Evolutionary conservation across 371 early-diverging fungal genomes (phyloP), one percentile per base, ranked within the genome.

Genomic region (Chytridium lagenaria): DNA sequence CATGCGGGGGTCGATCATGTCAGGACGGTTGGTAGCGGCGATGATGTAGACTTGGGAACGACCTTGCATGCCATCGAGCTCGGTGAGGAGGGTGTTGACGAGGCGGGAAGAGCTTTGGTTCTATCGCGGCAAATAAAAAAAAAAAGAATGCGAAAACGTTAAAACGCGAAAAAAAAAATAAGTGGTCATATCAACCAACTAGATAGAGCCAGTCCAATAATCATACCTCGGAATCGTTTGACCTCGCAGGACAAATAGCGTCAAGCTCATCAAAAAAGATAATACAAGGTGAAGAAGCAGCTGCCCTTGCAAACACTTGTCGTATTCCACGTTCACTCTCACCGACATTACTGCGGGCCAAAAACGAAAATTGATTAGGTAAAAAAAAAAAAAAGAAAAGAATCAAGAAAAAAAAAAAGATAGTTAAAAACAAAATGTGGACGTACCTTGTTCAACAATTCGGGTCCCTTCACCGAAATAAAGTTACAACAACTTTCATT

Each of bases 251-350:
- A 75, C 91, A 98, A 37, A 99, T 85, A 0, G 99, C 99, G 82
- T 99, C 99, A 49, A 99, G 86, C 83, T 99, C 99, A 80, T 99
- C 99, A 86, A 99, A 99, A 78, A 99, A 98, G 50, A 99, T 93
- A 19, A 99, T 93, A 77, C 97, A 99, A 49, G 98, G 99, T 28
- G 92, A 88, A 2, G 92, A 97, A 38, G 96, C 92, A 69, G 95
- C 90, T 10, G 99, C 99, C 39, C 97, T 89, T 1, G 94, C 90
- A 89, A 99, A 99, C 28, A 99, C 96, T 78, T 95, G 93, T 57
- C 99, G 92, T 26, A 99, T 91, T 22, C 96, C 95, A 49, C 97
- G 90, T 83, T 99, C 99, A 84, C 96, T 95, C 79, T 99, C 99
- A 72, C 99, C 99, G 0, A 99, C 99, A 79, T n/a, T 98, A 99